A percentile compares a stretch with the other conserved stretches of the same genome.
Evolutionary conservation across 164 flowering plant species (phyloP).

Genomic region (Akebia trifoliata): DNA sequence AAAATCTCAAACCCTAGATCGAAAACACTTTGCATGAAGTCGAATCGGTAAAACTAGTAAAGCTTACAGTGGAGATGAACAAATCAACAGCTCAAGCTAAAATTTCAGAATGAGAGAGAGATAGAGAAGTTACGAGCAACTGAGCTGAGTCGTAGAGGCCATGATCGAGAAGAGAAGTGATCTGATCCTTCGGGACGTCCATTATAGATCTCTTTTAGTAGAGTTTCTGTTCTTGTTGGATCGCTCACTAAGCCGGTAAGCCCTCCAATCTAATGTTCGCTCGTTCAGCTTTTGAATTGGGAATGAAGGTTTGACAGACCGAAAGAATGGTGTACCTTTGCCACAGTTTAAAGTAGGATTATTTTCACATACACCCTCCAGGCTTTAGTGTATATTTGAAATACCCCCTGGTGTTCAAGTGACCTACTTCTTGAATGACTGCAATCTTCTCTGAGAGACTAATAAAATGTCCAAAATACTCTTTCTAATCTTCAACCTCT

Average conservation of each 20-base stretch:
- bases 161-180: constrained; percentile 60
- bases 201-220: constrained; percentile 22
- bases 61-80: not conserved
- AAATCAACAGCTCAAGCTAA: not conserved
- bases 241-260: not conserved
- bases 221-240: not conserved
- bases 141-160: constrained; percentile 76
- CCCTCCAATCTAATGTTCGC: not conserved
- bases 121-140: constrained; percentile 46
- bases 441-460: too few relatives aligned
- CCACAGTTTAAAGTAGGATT: too few relatives aligned
- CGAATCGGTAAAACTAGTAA: not conserved
- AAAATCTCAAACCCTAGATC: not conserved
- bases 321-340: not conserved
- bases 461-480: too few relatives aligned
- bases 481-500: too few relatives aligned
- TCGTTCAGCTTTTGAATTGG: not conserved
- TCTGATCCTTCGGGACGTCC: constrained; percentile 83
- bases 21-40: not conserved
- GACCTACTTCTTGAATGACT: too few relatives aligned
- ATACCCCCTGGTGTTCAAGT: too few relatives aligned
- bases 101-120: constrained; percentile 1
- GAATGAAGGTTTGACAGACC: not conserved
- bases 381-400: too few relatives aligned
- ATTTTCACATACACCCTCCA: too few relatives aligned